Percentiles rank a stretch among this genome's conserved stretches.
Conservation (phyloP, 495 filamentous ascomycete genomes). For the Chaetomium tenue region DNA sequence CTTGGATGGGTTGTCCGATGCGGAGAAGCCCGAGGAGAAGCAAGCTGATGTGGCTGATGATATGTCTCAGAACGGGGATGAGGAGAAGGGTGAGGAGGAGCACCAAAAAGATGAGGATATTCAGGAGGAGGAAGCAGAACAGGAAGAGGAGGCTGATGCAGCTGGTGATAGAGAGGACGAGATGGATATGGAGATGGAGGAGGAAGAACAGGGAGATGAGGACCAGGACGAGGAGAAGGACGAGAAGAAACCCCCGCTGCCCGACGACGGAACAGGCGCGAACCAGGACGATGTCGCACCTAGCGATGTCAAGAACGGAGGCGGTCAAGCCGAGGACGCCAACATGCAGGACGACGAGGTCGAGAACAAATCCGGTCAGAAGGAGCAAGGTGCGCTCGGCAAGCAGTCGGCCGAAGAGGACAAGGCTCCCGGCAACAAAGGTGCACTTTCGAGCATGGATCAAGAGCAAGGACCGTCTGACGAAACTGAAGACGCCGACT, state of each 20-base stretch:
- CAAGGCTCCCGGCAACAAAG: slow-evolving; percentile 50
- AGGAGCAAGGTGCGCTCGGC: slow-evolving; percentile 49
- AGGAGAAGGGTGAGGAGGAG: slow-evolving; percentile 31
- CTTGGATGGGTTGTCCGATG: slow-evolving; percentile 56
- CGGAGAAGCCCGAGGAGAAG: slow-evolving; percentile 30
- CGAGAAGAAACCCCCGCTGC: slow-evolving; percentile 35
- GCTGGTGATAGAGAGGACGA: slow-evolving; percentile 37
- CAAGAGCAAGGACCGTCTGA: slow-evolving; percentile 54
- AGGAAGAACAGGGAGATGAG: slow-evolving; percentile 36
- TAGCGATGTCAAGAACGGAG: slow-evolving; percentile 60
- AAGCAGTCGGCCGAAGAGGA: slow-evolving; percentile 51
- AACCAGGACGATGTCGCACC: slow-evolving; percentile 66
- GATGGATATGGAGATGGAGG: slow-evolving; percentile 42
- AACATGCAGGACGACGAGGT: slow-evolving; percentile 44
- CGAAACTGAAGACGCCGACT: slow-evolving; percentile 45
- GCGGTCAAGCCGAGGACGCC: slow-evolving; percentile 57
- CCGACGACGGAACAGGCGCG: slow-evolving; percentile 47
- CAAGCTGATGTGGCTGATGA: slow-evolving; percentile 23
- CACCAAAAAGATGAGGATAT: slow-evolving; percentile 50
- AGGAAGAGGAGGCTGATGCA: slow-evolving; percentile 35
- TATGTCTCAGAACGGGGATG: slow-evolving; percentile 19
- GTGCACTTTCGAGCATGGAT: slow-evolving; percentile 48
- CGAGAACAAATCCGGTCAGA: slow-evolving; percentile 47
- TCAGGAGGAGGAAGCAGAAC: slow-evolving; percentile 31
- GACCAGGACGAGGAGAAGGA: slow-evolving; percentile 36